phyloP scores from a whole-genome alignment of 1,139 yeast species.

The Keqinozyma sinolaborantium region DNA sequence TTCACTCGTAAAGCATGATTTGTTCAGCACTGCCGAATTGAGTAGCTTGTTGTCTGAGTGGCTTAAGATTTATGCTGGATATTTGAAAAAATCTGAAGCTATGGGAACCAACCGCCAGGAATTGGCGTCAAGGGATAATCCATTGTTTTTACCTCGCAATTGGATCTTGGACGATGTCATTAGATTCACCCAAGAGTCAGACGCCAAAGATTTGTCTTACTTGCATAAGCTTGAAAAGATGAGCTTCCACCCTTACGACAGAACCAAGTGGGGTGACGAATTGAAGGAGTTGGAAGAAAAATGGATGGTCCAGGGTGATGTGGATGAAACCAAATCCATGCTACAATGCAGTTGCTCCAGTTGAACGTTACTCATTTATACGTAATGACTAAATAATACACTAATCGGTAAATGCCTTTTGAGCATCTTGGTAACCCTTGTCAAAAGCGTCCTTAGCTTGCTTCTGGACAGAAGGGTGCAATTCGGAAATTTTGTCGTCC shows the following conservation, averaged over 20 bases:
- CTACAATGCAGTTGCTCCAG: conserved; percentile 66
- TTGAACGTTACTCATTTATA: conserved; percentile 15
- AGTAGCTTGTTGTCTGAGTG: conserved; percentile 30
- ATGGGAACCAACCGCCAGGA: conserved; percentile 27
- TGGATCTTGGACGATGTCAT: conserved; percentile 89
- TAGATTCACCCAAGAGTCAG: conserved; percentile 36
- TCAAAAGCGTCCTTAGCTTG: conserved; percentile 38
- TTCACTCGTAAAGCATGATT: conserved; percentile 14
- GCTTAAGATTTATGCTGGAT: conserved; percentile 37
- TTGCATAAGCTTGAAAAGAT: conserved; percentile 56
- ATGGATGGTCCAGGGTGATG: conserved; percentile 51
- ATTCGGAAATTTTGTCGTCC: conserved; percentile 29
- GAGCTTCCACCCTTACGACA: conserved; percentile 62
- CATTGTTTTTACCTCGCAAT: conserved; percentile 76
- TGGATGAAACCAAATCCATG: conserved; percentile 49
- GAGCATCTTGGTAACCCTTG: conserved; percentile 35
- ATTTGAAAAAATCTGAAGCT: conserved; percentile 24
- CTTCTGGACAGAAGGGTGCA: conserved; percentile 30
- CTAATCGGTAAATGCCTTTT: conserved; percentile 19
- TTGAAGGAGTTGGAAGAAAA: conserved; percentile 50
- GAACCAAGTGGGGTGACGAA: conserved; percentile 59
- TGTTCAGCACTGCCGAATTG: conserved; percentile 30
- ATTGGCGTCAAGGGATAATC: conserved; percentile 54
- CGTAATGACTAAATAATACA: not conserved
- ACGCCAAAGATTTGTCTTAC: conserved; percentile 32